These are phyloP conservation scores for Musa acuminata DNA, from an alignment of 176 grass and related monocot species.

Conservation along the genomic window DNA sequence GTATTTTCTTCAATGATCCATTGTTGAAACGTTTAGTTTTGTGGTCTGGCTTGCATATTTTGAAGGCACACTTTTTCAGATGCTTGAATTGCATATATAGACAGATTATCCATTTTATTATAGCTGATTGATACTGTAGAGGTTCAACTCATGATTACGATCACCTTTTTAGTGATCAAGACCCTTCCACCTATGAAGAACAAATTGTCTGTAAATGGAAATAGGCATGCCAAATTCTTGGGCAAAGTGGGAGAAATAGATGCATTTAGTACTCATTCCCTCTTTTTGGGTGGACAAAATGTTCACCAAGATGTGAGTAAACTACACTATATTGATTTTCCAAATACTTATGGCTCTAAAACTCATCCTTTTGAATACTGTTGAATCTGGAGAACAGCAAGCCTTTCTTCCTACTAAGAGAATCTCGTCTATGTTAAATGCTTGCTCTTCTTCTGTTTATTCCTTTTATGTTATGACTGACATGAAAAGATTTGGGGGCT, in stretches of 20 bases:
- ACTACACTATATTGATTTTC: background rate
- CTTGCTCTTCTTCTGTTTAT: background rate
- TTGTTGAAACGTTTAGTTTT: background rate
- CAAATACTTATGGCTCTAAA: background rate
- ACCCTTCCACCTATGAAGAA: background rate
- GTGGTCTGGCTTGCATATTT: background rate
- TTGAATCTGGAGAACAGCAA: background rate
- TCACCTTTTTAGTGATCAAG: slow-evolving; percentile 6
- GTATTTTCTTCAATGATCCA: background rate
- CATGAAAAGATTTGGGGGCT: background rate
- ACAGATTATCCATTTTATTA: background rate
- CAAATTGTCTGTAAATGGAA: background rate
- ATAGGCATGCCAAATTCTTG: background rate
- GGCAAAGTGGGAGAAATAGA: background rate
- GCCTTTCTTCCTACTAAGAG: background rate
- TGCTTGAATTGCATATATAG: background rate
- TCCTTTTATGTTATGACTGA: background rate
- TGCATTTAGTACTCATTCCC: background rate
- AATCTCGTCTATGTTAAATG: background rate
- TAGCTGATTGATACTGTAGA: background rate
- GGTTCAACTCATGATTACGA: background rate
- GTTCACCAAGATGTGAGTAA: background rate
- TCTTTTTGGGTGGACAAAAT: background rate
- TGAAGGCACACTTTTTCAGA: background rate
- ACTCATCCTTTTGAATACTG: background rate